phyloP scores from a whole-genome alignment of 176 grass and related monocot genomes.

The Chrysopogon serrulatus region DNA sequence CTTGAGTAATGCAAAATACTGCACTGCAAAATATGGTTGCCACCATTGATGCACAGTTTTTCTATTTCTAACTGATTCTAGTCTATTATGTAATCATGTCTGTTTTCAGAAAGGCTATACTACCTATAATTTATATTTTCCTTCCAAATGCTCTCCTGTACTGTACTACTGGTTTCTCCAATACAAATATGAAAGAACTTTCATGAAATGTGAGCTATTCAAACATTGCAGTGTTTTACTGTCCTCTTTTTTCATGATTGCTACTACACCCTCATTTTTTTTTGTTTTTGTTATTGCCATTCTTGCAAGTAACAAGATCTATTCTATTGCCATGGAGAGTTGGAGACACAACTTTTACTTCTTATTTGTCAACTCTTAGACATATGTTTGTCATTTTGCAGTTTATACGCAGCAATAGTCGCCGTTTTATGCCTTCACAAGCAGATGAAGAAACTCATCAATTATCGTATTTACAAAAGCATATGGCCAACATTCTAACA shows the following conservation, averaged over 20 bases:
- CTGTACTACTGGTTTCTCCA: background rate
- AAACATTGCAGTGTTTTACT: constrained; percentile 6
- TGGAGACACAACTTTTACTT: background rate
- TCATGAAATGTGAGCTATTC: background rate
- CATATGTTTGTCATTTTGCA: constrained; percentile 43
- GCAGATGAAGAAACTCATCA: constrained; percentile 93
- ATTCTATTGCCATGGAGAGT: background rate
- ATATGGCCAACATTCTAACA: constrained; percentile 76
- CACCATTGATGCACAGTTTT: background rate
- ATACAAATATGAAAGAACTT: background rate
- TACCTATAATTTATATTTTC: background rate
- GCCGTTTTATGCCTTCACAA: constrained; percentile 94
- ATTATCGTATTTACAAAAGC: constrained; percentile 93
- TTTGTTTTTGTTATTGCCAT: background rate
- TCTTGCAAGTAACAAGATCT: background rate
- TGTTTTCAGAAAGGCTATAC: background rate
- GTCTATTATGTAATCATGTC: background rate
- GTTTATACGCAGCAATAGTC: constrained; percentile 90
- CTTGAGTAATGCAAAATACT: background rate
- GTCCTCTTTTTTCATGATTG: background rate
- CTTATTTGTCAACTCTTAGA: background rate
- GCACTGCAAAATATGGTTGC: background rate
- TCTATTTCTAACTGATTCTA: background rate
- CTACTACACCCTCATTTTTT: background rate
- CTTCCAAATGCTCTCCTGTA: background rate